Evolutionary conservation across 2,329 filamentous ascomycete genomes (phyloP).

Genomic region (Fusarium succisae): DNA sequence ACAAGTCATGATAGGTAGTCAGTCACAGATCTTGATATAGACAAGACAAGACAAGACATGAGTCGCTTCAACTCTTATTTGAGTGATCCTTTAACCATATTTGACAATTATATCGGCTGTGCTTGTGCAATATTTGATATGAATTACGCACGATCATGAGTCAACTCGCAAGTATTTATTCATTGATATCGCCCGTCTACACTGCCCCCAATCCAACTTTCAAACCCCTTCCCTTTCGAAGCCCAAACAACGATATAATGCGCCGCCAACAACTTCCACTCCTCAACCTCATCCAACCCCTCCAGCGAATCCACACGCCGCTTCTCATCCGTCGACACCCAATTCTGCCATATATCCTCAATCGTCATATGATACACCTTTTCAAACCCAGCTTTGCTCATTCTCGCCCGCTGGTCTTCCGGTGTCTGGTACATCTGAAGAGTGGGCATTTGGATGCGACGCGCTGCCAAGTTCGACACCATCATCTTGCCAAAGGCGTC

Average conservation of each 20-base stretch:
- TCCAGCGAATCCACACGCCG: slow-evolving; percentile 82
- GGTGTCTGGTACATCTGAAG: slow-evolving; percentile 76
- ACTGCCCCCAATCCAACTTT: slow-evolving; percentile 29
- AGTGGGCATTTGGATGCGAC: slow-evolving; percentile 87
- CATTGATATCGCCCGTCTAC: background rate
- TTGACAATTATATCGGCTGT: background rate
- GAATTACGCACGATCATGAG: background rate
- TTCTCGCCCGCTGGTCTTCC: slow-evolving; percentile 71
- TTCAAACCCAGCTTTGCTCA: slow-evolving; percentile 73
- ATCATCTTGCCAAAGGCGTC: slow-evolving; percentile 93
- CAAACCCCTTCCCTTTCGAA: slow-evolving; percentile 61
- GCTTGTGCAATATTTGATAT: background rate
- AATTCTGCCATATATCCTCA: slow-evolving; percentile 75
- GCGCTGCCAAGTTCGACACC: slow-evolving; percentile 85
- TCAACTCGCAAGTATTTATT: background rate
- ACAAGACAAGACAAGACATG: background rate
- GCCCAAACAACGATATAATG: slow-evolving; percentile 95
- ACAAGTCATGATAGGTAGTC: background rate
- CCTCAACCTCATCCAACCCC: slow-evolving; percentile 93
- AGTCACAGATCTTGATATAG: too few relatives aligned
- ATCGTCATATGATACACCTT: slow-evolving; percentile 56
- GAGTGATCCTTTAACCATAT: too few relatives aligned
- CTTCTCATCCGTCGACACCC: slow-evolving; percentile 77
- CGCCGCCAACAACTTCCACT: slow-evolving; percentile 85
- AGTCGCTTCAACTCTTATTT: background rate